Conservation (phyloP, 2,329 filamentous ascomycete genomes). For the Stachybotrys chlorohalonatus region DNA sequence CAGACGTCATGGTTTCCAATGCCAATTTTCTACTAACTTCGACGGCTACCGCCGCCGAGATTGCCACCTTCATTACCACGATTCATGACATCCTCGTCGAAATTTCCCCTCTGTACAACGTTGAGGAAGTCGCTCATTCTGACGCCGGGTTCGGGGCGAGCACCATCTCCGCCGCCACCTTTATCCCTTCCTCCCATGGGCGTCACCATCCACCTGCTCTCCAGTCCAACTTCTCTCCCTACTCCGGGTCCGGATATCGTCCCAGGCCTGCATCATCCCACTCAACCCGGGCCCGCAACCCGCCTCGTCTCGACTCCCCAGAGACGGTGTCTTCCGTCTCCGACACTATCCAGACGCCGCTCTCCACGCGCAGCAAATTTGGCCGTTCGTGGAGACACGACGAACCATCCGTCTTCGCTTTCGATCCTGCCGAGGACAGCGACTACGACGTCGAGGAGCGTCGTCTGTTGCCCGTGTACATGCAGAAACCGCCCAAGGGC, state of each 20-base stretch:
- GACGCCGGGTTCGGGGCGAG: not conserved
- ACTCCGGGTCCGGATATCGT: slow-evolving; percentile 13
- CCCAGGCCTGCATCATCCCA: slow-evolving; percentile 10
- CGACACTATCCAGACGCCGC: slow-evolving; percentile 18
- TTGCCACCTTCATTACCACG: slow-evolving; percentile 41
- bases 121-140: slow-evolving; percentile 19
- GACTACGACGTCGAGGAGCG: slow-evolving; percentile 39
- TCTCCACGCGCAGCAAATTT: not conserved
- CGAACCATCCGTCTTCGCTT: slow-evolving; percentile 20
- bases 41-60: slow-evolving; percentile 43
- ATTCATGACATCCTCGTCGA: slow-evolving; percentile 35
- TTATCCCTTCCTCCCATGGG: not conserved
- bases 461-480: slow-evolving; percentile 42
- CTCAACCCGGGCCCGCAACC: slow-evolving; percentile 1
- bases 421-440: slow-evolving; percentile 28
- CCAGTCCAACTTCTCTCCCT: slow-evolving; percentile 19
- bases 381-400: slow-evolving; percentile 11
- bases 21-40: slow-evolving; percentile 50
- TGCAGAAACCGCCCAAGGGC: slow-evolving; percentile 28
- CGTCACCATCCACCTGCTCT: slow-evolving; percentile 17
- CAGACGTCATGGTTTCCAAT: slow-evolving; percentile 31
- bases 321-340: slow-evolving; percentile 18
- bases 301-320: slow-evolving; percentile 5
- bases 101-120: slow-evolving; percentile 31
- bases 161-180: not conserved